Percentiles rank a stretch among this genome's conserved stretches.
Conservation (phyloP, 768 basidiomycete species). For the Psilocybe subaeruginosa region DNA sequence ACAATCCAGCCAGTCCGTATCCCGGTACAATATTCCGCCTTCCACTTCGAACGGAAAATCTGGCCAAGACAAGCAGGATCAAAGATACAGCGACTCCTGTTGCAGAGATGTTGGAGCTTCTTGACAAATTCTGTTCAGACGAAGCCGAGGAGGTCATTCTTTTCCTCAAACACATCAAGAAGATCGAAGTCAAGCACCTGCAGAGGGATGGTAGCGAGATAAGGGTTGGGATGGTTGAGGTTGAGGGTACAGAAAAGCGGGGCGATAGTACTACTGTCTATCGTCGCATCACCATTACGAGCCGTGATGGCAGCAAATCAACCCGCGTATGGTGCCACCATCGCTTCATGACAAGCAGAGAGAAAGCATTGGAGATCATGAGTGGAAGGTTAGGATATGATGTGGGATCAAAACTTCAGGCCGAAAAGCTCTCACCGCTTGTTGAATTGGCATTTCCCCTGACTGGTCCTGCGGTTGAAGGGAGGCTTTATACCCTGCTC, state of each 20-base stretch:
- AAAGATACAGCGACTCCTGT: conserved; percentile 23
- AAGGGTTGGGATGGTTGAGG: conserved; percentile 2
- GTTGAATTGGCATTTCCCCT: conserved; percentile 38
- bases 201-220: conserved; percentile 1
- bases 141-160: conserved; percentile 42
- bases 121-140: conserved; percentile 37
- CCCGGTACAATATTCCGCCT: conserved; percentile 46
- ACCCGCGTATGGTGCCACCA: conserved; percentile 32
- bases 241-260: background rate
- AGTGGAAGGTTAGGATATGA: conserved; percentile 29
- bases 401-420: conserved; percentile 23
- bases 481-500: conserved; percentile 48
- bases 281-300: background rate
- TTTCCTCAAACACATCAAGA: conserved; percentile 40
- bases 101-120: conserved; percentile 36
- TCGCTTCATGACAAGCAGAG: conserved; percentile 22
- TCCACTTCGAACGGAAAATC: conserved; percentile 38
- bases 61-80: conserved; percentile 34
- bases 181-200: conserved; percentile 41
- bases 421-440: conserved; percentile 42
- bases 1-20: conserved; percentile 17
- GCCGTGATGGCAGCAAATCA: background rate
- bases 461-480: conserved; percentile 19
- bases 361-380: conserved; percentile 24
- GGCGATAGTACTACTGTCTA: background rate